phyloP scores from a whole-genome alignment of 1,284 basidiomycete species.

The Leccinum subspadiceum region DNA sequence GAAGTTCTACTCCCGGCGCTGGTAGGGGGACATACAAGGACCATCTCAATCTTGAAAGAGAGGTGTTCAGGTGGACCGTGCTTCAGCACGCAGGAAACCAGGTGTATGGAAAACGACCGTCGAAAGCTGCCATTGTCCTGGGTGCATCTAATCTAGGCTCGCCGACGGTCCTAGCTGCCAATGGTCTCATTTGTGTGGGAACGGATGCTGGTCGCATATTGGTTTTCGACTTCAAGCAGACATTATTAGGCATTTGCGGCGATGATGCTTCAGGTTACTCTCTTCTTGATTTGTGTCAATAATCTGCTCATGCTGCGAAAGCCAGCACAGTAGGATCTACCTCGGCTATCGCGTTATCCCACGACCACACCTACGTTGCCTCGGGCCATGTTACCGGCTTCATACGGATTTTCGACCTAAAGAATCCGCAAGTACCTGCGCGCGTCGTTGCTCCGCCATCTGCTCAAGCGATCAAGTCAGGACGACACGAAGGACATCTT shows the following conservation, averaged over 20 bases:
- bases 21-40: conserved; percentile 25
- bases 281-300: conserved; percentile 5
- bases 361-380: conserved; percentile 92
- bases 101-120: conserved; percentile 50
- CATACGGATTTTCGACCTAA: conserved; percentile 85
- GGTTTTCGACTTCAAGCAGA: conserved; percentile 92
- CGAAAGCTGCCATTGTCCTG: conserved; percentile 62
- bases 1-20: conserved; percentile 52
- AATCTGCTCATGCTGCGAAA: conserved; percentile 34
- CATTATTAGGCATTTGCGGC: conserved; percentile 76
- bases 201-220: conserved; percentile 76
- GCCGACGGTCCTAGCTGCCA: conserved; percentile 82
- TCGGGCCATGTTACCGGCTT: conserved; percentile 86
- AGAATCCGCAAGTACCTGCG: conserved; percentile 59
- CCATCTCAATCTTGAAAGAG: conserved; percentile 39
- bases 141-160: conserved; percentile 55
- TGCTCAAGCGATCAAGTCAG: conserved; percentile 65
- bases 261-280: conserved; percentile 61
- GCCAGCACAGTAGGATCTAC: conserved; percentile 74
- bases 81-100: conserved; percentile 58
- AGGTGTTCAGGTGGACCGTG: conserved; percentile 80
- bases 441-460: conserved; percentile 76
- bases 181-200: conserved; percentile 89
- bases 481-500: conserved; percentile 92
- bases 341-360: conserved; percentile 87